These are phyloP conservation scores for Leishmania aethiopica DNA, from an alignment of 208 protist species.

Conservation along the genomic window DNA sequence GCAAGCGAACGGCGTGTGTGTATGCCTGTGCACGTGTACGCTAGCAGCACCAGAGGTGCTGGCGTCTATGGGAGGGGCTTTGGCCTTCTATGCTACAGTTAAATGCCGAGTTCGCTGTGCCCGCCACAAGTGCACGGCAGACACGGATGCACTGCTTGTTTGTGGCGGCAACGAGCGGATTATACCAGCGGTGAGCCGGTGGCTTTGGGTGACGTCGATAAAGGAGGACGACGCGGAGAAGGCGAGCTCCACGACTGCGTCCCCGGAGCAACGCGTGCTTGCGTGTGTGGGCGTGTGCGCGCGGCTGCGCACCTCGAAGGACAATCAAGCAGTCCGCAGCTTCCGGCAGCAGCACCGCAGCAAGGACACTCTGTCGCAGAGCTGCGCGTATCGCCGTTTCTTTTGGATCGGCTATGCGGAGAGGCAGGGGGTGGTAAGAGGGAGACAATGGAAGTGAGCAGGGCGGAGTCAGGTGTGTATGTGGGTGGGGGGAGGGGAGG, in stretches of 20 bases:
- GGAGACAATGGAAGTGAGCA: background rate
- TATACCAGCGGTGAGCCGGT: background rate
- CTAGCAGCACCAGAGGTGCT: background rate
- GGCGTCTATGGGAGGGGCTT: background rate
- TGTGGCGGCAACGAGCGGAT: background rate
- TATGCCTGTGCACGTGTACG: background rate
- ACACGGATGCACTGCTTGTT: background rate
- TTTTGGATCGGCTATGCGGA: background rate
- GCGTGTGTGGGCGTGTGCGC: conserved; percentile 2
- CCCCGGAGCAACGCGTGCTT: background rate
- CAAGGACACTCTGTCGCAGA: background rate
- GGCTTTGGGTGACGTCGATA: background rate
- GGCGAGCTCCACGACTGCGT: background rate
- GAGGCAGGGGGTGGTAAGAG: background rate
- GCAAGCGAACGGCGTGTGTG: background rate
- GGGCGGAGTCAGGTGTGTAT: too few relatives aligned
- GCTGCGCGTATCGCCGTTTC: background rate
- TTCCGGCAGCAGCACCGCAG: background rate
- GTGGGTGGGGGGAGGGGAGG: too few relatives aligned
- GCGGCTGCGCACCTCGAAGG: background rate
- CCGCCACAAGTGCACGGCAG: background rate
- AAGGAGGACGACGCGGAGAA: background rate
- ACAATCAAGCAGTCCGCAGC: background rate
- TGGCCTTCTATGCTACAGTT: background rate
- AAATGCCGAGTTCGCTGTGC: background rate